Percentiles rank a stretch among this genome's conserved stretches.
These are phyloP conservation scores for Ogataea hybrid DNA, from an alignment of 1,139 yeast genomes.

Conservation along the genomic window DNA sequence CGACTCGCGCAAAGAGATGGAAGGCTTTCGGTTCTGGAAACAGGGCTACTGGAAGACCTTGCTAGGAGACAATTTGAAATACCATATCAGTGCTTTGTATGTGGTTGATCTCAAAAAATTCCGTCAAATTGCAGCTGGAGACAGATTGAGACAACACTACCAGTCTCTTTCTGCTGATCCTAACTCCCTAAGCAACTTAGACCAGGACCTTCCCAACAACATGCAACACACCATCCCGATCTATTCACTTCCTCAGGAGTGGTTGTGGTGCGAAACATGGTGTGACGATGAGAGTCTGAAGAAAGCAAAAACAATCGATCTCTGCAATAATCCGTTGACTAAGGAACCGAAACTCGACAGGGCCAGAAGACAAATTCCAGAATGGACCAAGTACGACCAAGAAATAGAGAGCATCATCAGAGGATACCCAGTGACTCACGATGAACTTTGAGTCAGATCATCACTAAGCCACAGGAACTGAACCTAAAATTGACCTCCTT, in stretches of 20 bases:
- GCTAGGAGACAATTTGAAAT: conserved; percentile 55
- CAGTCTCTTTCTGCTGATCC: conserved; percentile 81
- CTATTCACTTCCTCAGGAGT: conserved; percentile 71
- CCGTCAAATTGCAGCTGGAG: conserved; percentile 71
- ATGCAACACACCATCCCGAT: conserved; percentile 68
- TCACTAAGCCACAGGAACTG: no score
- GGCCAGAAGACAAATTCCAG: conserved; percentile 74
- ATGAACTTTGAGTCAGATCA: conserved; percentile 9
- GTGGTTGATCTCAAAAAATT: conserved; percentile 73
- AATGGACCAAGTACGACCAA: conserved; percentile 67
- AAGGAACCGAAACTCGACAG: conserved; percentile 73
- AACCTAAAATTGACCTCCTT: no score
- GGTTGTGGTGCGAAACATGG: conserved; percentile 97
- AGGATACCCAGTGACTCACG: conserved; percentile 5
- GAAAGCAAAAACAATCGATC: conserved; percentile 73
- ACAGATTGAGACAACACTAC: conserved; percentile 78
- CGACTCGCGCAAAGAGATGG: conserved; percentile 76
- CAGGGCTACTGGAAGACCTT: conserved; percentile 83
- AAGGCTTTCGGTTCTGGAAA: conserved; percentile 90
- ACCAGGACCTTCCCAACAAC: conserved; percentile 90
- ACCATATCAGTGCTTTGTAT: conserved; percentile 84
- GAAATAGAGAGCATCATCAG: conserved; percentile 36
- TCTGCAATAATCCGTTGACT: conserved; percentile 80
- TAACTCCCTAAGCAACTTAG: conserved; percentile 74
- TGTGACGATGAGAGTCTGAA: conserved; percentile 62